Evolutionary conservation across 441 rosid genomes (phyloP).

Genomic region (Croton setiger): DNA sequence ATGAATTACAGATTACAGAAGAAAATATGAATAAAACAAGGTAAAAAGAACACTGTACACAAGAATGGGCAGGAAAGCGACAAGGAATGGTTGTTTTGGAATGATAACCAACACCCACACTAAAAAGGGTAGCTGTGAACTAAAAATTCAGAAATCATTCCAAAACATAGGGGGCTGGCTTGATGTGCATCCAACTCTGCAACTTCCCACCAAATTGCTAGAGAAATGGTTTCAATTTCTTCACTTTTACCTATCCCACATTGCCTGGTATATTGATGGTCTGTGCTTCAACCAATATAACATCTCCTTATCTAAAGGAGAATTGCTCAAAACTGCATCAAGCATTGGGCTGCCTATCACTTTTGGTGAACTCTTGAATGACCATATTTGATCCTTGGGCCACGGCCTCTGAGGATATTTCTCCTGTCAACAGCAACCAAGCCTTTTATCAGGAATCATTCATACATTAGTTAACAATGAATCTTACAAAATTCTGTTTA

Average conservation of each 20-base stretch:
- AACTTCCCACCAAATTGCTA: constrained; percentile 9
- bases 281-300: constrained; percentile 88
- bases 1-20: constrained; percentile 46
- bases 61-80: constrained; percentile 46
- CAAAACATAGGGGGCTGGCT: constrained; percentile 28
- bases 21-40: background rate
- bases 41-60: constrained; percentile 58
- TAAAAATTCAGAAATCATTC: constrained; percentile 39
- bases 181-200: constrained; percentile 13
- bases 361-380: constrained; percentile 51
- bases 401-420: constrained; percentile 87
- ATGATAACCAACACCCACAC: constrained; percentile 45
- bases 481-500: too few species aligned
- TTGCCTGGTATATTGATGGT: constrained; percentile 57
- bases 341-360: constrained; percentile 95
- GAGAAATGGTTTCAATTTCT: constrained; percentile 12
- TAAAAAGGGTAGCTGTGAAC: constrained; percentile 40
- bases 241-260: constrained; percentile 58
- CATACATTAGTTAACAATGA: too few species aligned
- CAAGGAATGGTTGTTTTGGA: constrained; percentile 27
- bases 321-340: constrained; percentile 53
- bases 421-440: constrained; percentile 40
- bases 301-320: constrained; percentile 73
- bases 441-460: too few species aligned
- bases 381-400: constrained; percentile 97